phyloP scores from a whole-genome alignment of 2,329 filamentous ascomycete species.

The Diaporthe humulicola region DNA sequence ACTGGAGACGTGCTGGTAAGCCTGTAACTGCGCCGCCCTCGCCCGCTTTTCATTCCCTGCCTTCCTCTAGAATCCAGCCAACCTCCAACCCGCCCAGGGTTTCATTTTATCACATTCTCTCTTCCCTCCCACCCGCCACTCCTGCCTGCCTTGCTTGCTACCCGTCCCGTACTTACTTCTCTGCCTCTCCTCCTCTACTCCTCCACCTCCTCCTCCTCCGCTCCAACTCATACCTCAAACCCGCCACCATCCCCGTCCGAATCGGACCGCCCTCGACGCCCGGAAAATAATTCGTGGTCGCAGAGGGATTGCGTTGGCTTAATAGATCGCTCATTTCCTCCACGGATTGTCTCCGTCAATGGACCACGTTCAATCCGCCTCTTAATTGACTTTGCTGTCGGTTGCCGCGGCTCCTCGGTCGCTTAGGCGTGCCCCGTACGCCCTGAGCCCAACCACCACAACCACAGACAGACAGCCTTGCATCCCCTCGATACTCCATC shows the following conservation, averaged over 20 bases:
- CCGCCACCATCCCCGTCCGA: conserved; percentile 22
- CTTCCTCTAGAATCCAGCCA: conserved; percentile 27
- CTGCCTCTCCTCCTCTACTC: conserved; percentile 4
- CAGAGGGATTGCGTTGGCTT: neutral
- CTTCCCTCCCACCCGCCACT: neutral
- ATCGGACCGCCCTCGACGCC: conserved; percentile 8
- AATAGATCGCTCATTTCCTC: conserved; percentile 10
- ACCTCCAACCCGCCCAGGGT: conserved; percentile 19
- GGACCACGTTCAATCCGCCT: conserved; percentile 5
- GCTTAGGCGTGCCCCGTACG: conserved; percentile 31
- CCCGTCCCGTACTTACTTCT: conserved; percentile 7
- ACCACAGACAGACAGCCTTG: conserved; percentile 10
- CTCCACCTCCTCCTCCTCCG: neutral
- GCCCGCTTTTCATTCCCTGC: conserved; percentile 30
- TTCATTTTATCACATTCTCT: conserved; percentile 30
- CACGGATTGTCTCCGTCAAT: conserved; percentile 21
- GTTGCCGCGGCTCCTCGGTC: conserved; percentile 30
- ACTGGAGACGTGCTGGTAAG: no score
- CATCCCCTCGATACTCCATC: neutral
- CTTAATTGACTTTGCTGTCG: conserved; percentile 31
- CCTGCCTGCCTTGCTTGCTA: neutral
- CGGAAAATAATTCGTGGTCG: conserved; percentile 10
- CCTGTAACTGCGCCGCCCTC: conserved; percentile 24
- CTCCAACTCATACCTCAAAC: neutral
- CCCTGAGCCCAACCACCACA: conserved; percentile 29